phyloP scores from a whole-genome alignment of 257 asterid genomes.

The Galeopsis tetrahit region DNA sequence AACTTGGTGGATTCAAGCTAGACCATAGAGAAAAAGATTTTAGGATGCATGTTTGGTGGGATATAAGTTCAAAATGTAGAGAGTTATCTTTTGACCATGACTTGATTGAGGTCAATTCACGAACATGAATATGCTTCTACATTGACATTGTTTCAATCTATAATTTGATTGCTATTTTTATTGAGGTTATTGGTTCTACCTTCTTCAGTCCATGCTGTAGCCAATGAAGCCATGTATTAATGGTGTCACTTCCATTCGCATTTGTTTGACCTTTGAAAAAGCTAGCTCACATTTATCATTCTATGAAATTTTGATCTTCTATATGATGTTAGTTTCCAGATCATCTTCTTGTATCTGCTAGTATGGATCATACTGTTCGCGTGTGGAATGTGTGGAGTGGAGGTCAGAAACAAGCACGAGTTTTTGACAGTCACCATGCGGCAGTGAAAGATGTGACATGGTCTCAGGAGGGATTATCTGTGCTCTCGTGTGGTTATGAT shows the following conservation, averaged over 20 bases:
- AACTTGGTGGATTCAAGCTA: conserved; percentile 18
- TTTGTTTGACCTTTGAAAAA: conserved; percentile 18
- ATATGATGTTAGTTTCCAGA: conserved; percentile 53
- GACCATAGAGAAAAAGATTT: background rate
- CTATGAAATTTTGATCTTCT: conserved; percentile 48
- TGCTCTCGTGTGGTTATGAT: conserved; percentile 96
- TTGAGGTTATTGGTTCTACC: conserved; percentile 27
- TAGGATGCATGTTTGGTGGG: background rate
- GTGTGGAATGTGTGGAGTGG: conserved; percentile 93
- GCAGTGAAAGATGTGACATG: conserved; percentile 94
- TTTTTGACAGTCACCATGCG: conserved; percentile 58
- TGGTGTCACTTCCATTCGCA: background rate
- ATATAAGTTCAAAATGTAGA: background rate
- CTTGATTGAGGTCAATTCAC: background rate
- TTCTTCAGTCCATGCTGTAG: background rate
- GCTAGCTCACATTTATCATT: background rate
- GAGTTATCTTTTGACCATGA: background rate
- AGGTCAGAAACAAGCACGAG: conserved; percentile 61
- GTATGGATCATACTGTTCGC: conserved; percentile 77
- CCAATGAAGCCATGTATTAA: background rate
- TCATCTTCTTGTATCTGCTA: conserved; percentile 95
- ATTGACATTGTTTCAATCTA: background rate
- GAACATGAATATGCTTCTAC: conserved; percentile 9
- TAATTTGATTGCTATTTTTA: background rate
- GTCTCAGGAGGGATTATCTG: conserved; percentile 69